phyloP scores from a whole-genome alignment of 306 rosid species.

The Vigna unguiculata region DNA sequence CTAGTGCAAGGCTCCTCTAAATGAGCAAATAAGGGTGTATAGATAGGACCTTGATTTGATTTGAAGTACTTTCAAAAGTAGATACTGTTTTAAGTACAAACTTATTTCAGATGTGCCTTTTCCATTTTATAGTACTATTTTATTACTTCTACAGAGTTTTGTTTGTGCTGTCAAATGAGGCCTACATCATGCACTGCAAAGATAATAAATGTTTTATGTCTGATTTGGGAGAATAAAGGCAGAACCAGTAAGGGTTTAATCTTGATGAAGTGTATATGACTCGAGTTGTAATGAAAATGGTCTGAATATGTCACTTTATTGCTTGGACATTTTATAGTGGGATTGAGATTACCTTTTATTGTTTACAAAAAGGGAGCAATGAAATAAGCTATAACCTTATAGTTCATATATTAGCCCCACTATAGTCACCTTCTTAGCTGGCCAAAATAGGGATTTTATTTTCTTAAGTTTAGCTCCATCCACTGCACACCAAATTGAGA shows the following conservation, averaged over 20 bases:
- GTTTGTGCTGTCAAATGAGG: conserved; percentile 20
- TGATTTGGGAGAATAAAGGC: conserved; percentile 11
- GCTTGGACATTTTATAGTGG: no score
- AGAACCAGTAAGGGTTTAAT: conserved; percentile 30
- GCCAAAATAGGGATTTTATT: no score
- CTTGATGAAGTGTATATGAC: conserved; percentile 18
- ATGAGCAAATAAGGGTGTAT: conserved; percentile 6
- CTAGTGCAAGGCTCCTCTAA: conserved; percentile 5
- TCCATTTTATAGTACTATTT: conserved; percentile 7
- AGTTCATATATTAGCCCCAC: no score
- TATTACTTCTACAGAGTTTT: conserved; percentile 12
- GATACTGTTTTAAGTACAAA: conserved; percentile 10
- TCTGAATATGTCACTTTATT: no score
- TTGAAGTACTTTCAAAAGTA: neutral
- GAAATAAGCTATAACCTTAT: no score
- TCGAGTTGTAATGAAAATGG: neutral
- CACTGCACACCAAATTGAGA: no score
- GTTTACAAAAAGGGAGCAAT: no score
- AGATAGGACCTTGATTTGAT: conserved; percentile 17
- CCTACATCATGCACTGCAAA: conserved; percentile 24
- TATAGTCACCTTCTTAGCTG: no score
- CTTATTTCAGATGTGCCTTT: neutral
- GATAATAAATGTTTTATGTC: conserved; percentile 10
- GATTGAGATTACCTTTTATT: no score
- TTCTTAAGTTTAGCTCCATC: no score